Evolutionary conservation across 495 filamentous ascomycete genomes (phyloP).

Genomic region (Daldinia decipiens): DNA sequence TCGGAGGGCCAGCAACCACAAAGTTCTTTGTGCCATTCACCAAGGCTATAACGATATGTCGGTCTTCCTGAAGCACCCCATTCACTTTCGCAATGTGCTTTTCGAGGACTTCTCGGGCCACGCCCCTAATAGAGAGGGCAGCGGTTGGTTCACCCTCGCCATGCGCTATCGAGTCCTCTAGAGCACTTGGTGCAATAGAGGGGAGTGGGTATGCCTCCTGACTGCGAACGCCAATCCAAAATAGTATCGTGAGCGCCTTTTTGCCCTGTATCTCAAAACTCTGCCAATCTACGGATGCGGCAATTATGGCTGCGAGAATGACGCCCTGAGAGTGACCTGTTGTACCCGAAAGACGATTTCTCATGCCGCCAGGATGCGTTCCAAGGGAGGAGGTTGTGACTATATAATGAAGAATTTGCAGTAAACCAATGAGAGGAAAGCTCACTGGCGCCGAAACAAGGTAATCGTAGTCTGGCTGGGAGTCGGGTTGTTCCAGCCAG

Average conservation of each 20-base stretch:
- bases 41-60: constrained; percentile 84
- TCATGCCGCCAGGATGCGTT: constrained; percentile 76
- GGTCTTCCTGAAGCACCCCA: constrained; percentile 78
- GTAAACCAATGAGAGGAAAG: constrained; percentile 85
- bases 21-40: constrained; percentile 89
- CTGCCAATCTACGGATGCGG: constrained; percentile 80
- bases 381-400: constrained; percentile 87
- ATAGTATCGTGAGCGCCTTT: constrained; percentile 80
- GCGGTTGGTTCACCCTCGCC: constrained; percentile 86
- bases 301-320: constrained; percentile 83
- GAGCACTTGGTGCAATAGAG: constrained; percentile 78
- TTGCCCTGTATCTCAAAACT: constrained; percentile 75
- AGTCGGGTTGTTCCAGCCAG: constrained; percentile 81
- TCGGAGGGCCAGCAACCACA: constrained; percentile 87
- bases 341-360: constrained; percentile 75
- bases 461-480: constrained; percentile 89
- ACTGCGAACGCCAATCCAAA: constrained; percentile 91
- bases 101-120: constrained; percentile 74
- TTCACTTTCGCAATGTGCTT: constrained; percentile 87
- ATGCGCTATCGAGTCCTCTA: constrained; percentile 84
- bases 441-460: constrained; percentile 96
- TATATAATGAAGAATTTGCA: constrained; percentile 83
- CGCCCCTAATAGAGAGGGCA: constrained; percentile 86
- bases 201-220: constrained; percentile 90
- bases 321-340: constrained; percentile 92